Base-by-base conservation (phyloP, 2,329 filamentous ascomycete species). In the Coniochaeta ligniaria region DNA sequence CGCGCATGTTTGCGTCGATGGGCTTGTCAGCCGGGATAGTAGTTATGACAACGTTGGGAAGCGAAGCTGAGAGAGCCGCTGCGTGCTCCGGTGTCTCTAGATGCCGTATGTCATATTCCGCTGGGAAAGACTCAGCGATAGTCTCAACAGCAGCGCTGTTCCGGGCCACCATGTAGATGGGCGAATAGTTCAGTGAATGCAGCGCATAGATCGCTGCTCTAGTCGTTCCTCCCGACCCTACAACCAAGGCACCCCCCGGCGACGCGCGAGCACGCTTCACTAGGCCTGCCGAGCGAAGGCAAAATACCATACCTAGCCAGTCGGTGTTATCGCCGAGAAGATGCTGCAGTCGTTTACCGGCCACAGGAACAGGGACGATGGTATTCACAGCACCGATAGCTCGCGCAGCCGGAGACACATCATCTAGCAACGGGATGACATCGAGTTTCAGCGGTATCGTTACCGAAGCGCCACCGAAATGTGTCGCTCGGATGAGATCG, bases 361-460 rank as follows among this genome's bases (percentile, higher is more conserved):
- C 71, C 28, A 71, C 70, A 16, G 57, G 59, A 3, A 84, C 70
- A 0, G 90, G 87, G 31, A 96, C 85, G 68, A 99, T 89, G 20
- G 95, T 99, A 77, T 99, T 99, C 64, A 98, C 89, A 3, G 95
- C 95, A 24, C 95, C 95, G 63, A 99, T 97, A 33, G 85, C 79
- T 64, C 84, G 83, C 16, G 92, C 94, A 59, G 95, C 88, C 33
- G 88, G 83, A 0, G 92, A 88, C 61, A 97, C 80, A 59, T 88
- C 85, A 70, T 98, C 92, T 16, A 99, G 78, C 6, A 94, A 75
- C 0, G 84, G 80, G 76, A 96, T 92, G 61, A 98, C 86, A 67
- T 96, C 91, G 33, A 95, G 79, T 77, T 99, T 99, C 60, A 99
- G 80, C 0, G 95, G 95, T 58, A 99, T 98, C 0, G 95, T 99